phyloP scores from a whole-genome alignment of 441 rosid species.

The Viola pubescens region DNA sequence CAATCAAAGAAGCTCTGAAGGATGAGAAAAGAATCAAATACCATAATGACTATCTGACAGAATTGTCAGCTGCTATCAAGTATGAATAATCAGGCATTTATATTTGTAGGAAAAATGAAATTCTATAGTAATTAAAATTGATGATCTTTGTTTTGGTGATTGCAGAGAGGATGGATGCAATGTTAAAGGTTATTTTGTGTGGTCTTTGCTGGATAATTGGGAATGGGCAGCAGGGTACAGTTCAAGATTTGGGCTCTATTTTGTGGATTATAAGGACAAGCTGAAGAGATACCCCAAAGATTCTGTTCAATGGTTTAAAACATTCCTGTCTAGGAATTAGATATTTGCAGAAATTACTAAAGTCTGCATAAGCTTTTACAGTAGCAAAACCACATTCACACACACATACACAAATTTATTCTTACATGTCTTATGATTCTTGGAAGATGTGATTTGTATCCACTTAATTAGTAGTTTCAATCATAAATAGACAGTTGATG shows the following conservation, averaged over 20 bases:
- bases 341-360: not conserved
- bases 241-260: constrained; percentile 90
- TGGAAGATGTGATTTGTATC: not conserved
- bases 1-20: constrained; percentile 53
- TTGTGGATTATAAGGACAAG: constrained; percentile 70
- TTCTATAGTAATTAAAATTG: not conserved
- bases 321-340: constrained; percentile 43
- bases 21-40: constrained; percentile 79
- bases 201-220: constrained; percentile 95
- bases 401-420: not conserved
- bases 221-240: constrained; percentile 87
- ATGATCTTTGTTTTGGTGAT: constrained; percentile 1
- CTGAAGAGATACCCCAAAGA: constrained; percentile 87
- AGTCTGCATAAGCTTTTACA: not conserved
- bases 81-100: constrained; percentile 16
- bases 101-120: not conserved
- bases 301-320: constrained; percentile 87
- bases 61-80: constrained; percentile 68
- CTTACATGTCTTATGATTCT: not conserved
- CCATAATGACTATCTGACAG: constrained; percentile 69
- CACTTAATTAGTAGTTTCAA: too few species aligned
- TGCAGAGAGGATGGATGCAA: constrained; percentile 92
- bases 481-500: too few species aligned
- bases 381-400: not conserved
- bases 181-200: constrained; percentile 86